Evolutionary conservation across 2,329 filamentous ascomycete genomes (phyloP).

Genomic region (Epichloe gansuensis): DNA sequence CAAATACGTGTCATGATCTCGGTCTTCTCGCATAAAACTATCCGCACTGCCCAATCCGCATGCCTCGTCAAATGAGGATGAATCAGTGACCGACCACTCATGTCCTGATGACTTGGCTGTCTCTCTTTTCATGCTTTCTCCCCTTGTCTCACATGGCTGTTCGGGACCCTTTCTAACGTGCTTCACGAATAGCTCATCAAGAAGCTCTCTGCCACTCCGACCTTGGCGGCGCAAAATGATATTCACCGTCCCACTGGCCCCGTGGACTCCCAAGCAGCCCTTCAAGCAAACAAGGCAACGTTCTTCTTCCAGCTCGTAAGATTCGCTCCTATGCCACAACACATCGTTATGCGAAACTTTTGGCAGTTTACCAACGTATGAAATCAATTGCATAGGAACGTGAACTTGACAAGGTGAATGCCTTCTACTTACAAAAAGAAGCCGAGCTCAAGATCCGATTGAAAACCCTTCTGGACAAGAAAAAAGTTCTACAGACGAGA

Average conservation of each 20-base stretch:
- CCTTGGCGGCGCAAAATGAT: conserved; percentile 64
- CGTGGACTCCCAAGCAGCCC: conserved; percentile 68
- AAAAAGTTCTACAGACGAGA: conserved; percentile 78
- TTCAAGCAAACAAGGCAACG: conserved; percentile 94
- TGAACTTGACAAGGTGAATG: conserved; percentile 96
- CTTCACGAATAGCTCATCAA: conserved; percentile 70
- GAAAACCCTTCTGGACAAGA: conserved; percentile 88
- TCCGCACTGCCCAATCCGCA: neutral
- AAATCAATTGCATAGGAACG: conserved; percentile 52
- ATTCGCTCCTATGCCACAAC: neutral
- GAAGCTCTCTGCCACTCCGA: conserved; percentile 85
- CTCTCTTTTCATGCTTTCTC: neutral
- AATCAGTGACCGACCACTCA: neutral
- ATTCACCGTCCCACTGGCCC: conserved; percentile 31
- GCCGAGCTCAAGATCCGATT: conserved; percentile 93
- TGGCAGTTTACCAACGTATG: conserved; percentile 1
- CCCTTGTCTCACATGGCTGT: neutral
- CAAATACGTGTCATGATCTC: neutral
- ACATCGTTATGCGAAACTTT: neutral
- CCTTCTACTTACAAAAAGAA: conserved; percentile 95
- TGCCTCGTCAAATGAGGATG: neutral
- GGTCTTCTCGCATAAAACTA: neutral
- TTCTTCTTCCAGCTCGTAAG: conserved; percentile 96
- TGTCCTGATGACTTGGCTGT: neutral
- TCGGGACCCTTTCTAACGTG: neutral